These are phyloP conservation scores for Clitopilus hobsonii DNA, from an alignment of 768 basidiomycete species.

Conservation along the genomic window DNA sequence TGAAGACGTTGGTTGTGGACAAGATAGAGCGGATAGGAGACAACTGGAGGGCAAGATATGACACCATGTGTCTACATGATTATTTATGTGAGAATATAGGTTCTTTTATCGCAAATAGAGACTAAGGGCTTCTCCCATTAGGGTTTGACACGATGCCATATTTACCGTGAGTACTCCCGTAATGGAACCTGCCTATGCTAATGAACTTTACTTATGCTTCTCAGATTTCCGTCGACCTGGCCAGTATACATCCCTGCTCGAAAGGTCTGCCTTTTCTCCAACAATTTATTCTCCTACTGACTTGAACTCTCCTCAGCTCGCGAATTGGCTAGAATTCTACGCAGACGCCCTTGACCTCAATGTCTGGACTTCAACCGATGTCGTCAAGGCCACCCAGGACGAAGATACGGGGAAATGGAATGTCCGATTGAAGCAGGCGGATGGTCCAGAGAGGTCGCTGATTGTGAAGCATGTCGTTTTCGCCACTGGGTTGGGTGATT, in stretches of 20 bases:
- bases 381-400: conserved; percentile 28
- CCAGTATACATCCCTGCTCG: conserved; percentile 53
- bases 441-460: conserved; percentile 31
- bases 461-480: conserved; percentile 46
- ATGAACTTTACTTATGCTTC: background rate
- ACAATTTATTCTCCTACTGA: background rate
- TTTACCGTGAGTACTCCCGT: conserved; percentile 38
- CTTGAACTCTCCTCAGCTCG: too few species aligned
- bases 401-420: conserved; percentile 31
- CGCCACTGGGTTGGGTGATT: conserved; percentile 48
- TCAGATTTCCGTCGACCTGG: conserved; percentile 56
- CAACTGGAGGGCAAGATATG: conserved; percentile 64
- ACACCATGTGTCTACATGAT: conserved; percentile 63
- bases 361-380: conserved; percentile 52
- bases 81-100: conserved; percentile 59
- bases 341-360: conserved; percentile 57
- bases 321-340: conserved; percentile 66
- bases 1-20: conserved; percentile 56
- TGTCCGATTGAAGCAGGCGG: conserved; percentile 31
- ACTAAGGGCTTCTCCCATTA: conserved; percentile 15
- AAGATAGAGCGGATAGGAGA: conserved; percentile 55
- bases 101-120: too few species aligned
- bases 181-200: background rate
- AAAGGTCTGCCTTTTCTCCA: conserved; percentile 36
- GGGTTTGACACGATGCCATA: conserved; percentile 59